Percentiles rank a stretch among this genome's conserved stretches.
Evolutionary conservation across 164 flowering plant genomes (phyloP).

Genomic region (Saururus chinensis): DNA sequence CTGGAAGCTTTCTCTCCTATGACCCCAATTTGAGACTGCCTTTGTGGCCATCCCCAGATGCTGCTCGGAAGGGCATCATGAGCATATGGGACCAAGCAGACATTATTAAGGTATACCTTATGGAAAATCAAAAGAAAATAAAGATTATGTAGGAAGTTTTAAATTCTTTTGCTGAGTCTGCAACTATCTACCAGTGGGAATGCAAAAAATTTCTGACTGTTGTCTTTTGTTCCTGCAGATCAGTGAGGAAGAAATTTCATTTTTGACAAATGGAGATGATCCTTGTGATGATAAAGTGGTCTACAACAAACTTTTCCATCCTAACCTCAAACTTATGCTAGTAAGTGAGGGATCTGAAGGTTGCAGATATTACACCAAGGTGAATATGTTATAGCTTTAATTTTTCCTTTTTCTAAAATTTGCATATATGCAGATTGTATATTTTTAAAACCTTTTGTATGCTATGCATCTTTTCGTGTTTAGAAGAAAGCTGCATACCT

Average conservation of each 20-base stretch:
- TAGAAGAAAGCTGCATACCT: too few species aligned
- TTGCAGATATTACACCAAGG: constrained; percentile 41
- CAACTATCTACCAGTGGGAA: background rate
- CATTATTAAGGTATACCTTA: constrained; percentile 43
- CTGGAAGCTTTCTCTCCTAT: constrained; percentile 37
- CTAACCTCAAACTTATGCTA: constrained; percentile 22
- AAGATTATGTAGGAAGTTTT: background rate
- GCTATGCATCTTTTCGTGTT: too few species aligned
- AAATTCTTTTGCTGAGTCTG: background rate
- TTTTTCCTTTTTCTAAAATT: background rate
- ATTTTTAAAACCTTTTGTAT: too few species aligned
- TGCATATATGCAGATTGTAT: background rate
- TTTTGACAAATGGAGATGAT: constrained; percentile 26
- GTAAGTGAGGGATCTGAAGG: constrained; percentile 32
- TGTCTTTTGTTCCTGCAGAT: constrained; percentile 13
- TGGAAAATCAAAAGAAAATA: background rate
- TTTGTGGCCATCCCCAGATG: constrained; percentile 66
- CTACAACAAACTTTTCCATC: constrained; percentile 13
- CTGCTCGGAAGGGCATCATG: constrained; percentile 46
- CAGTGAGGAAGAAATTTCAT: constrained; percentile 37
- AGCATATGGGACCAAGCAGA: constrained; percentile 76
- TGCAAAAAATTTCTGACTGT: background rate
- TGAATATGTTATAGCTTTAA: background rate
- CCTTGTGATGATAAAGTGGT: constrained; percentile 25
- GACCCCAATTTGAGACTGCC: constrained; percentile 42